phyloP scores from a whole-genome alignment of 495 filamentous ascomycete genomes.

The Elasticomyces elasticus region DNA sequence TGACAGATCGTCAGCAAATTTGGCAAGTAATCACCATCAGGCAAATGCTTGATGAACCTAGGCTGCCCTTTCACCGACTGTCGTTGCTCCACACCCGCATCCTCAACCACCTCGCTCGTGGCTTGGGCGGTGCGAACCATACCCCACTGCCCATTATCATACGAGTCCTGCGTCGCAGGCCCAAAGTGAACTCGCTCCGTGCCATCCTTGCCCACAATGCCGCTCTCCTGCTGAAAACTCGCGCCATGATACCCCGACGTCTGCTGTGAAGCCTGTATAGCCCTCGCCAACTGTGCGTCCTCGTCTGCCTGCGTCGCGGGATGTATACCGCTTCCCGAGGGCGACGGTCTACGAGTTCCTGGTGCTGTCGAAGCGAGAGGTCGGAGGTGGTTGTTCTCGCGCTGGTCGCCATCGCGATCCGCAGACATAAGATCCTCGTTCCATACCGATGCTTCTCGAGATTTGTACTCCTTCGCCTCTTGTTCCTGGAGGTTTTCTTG shows the following conservation, averaged over 20 bases:
- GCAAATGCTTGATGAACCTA: slow-evolving; percentile 16
- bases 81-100: slow-evolving; percentile 7
- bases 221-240: slow-evolving; percentile 8
- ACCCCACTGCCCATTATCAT: slow-evolving; percentile 15
- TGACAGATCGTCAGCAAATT: slow-evolving; percentile 24
- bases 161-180: slow-evolving; percentile 18
- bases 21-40: slow-evolving; percentile 19
- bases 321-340: neutral
- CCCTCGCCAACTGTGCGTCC: slow-evolving; percentile 12
- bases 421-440: neutral
- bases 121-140: neutral
- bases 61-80: slow-evolving; percentile 6
- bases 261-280: slow-evolving; percentile 3
- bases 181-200: slow-evolving; percentile 8
- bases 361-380: slow-evolving; percentile 9
- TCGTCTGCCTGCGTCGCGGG: slow-evolving; percentile 11
- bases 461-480: neutral
- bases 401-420: slow-evolving; percentile 7
- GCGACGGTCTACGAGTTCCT: neutral
- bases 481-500: slow-evolving; percentile 8
- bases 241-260: neutral
- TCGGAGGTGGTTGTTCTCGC: neutral
- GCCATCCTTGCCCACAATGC: neutral
- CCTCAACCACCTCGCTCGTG: slow-evolving; percentile 9
- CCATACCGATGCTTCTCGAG: slow-evolving; percentile 10